phyloP scores from a whole-genome alignment of 2,329 filamentous ascomycete genomes.

The Neonectria coccinea region DNA sequence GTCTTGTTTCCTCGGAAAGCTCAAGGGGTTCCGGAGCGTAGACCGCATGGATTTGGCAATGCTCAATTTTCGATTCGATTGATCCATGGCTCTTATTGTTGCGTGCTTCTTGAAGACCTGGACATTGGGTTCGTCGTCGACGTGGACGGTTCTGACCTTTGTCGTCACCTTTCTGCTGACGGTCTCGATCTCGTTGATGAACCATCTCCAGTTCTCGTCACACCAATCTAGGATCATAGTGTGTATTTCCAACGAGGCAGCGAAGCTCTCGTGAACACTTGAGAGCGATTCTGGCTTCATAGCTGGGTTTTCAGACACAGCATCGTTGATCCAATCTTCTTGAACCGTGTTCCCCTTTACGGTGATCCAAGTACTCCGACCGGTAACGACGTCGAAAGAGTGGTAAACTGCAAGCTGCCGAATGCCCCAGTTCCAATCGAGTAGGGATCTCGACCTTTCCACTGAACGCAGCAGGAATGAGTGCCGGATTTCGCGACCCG shows the following conservation, averaged over 20 bases:
- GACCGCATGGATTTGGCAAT: not conserved
- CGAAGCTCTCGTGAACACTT: conserved; percentile 1
- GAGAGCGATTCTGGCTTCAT: fast-evolving
- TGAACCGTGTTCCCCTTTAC: conserved; percentile 28
- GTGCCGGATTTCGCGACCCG: conserved; percentile 31
- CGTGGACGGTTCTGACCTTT: conserved; percentile 12
- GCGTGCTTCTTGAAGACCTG: not conserved
- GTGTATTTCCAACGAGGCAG: conserved; percentile 13
- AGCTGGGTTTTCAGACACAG: not conserved
- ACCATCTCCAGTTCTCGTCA: conserved; percentile 33
- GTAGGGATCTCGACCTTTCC: conserved; percentile 16
- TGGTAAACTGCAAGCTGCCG: conserved; percentile 35
- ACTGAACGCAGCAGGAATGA: conserved; percentile 34
- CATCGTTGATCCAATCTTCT: conserved; percentile 15
- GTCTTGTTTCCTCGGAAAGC: not conserved
- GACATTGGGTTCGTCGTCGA: conserved; percentile 8
- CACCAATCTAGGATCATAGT: conserved; percentile 32
- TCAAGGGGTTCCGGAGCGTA: too few relatives aligned
- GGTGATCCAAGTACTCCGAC: conserved; percentile 23
- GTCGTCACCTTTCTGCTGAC: conserved; percentile 3
- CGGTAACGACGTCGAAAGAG: conserved; percentile 29
- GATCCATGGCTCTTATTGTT: not conserved
- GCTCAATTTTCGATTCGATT: not conserved
- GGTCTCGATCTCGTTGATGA: conserved; percentile 27
- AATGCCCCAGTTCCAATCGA: conserved; percentile 6